A percentile compares a stretch with the other conserved stretches of the same genome.
These are phyloP conservation scores for Pterocarpus macrocarpus DNA, from an alignment of 306 rosid genomes.

Conservation along the genomic window DNA sequence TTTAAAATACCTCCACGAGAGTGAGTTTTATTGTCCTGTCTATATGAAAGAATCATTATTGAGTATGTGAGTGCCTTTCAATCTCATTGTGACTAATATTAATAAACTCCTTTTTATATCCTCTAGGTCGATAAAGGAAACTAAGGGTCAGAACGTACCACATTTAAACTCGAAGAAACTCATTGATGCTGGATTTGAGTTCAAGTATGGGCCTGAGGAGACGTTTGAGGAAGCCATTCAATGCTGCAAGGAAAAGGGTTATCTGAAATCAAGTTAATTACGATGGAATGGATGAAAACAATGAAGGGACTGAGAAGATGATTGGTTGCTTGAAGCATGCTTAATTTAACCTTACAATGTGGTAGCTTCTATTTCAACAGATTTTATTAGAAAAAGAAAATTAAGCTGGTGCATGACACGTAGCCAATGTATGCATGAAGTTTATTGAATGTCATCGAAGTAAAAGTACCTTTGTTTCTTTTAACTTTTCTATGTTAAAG, in stretches of 20 bases:
- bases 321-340: neutral
- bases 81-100: neutral
- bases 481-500: no score
- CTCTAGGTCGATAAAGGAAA: slow-evolving; percentile 47
- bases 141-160: neutral
- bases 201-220: slow-evolving; percentile 50
- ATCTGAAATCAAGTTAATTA: neutral
- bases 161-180: slow-evolving; percentile 58
- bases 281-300: neutral
- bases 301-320: neutral
- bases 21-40: slow-evolving; percentile 18
- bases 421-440: neutral
- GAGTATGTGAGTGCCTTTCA: neutral
- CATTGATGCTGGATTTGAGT: slow-evolving; percentile 56
- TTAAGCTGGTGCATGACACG: neutral
- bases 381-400: no score
- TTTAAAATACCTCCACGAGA: slow-evolving; percentile 50
- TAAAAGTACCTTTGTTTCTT: no score
- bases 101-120: no score
- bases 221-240: slow-evolving; percentile 52
- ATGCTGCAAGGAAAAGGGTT: slow-evolving; percentile 57
- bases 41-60: neutral
- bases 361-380: no score
- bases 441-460: neutral
- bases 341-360: no score